Conservation (phyloP, 2,329 filamentous ascomycete species). For the Truncatella angustata region DNA sequence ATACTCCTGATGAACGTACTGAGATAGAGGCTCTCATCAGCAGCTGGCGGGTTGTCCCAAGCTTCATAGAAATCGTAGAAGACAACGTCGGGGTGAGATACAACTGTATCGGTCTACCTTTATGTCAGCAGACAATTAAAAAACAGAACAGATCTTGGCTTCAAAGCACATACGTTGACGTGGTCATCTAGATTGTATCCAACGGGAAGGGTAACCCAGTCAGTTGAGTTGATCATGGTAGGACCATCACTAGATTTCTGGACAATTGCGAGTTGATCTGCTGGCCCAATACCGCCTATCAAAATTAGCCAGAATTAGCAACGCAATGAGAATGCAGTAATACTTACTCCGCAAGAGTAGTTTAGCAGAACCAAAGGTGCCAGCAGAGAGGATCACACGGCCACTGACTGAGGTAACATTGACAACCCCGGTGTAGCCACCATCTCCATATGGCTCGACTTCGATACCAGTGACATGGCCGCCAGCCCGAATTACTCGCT, state of each 20-base stretch:
- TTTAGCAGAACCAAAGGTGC: conserved; percentile 68
- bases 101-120: conserved; percentile 41
- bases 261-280: conserved; percentile 56
- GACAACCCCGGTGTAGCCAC: conserved; percentile 58
- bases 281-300: conserved; percentile 61
- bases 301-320: neutral
- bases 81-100: conserved; percentile 43
- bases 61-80: conserved; percentile 68
- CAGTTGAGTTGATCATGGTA: conserved; percentile 46
- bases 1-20: conserved; percentile 25
- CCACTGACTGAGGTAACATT: conserved; percentile 59
- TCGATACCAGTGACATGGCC: conserved; percentile 65
- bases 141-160: neutral
- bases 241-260: conserved; percentile 47
- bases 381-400: conserved; percentile 66
- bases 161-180: conserved; percentile 33
- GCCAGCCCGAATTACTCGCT: conserved; percentile 61
- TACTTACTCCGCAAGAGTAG: conserved; percentile 60
- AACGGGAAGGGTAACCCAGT: conserved; percentile 60
- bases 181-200: conserved; percentile 60
- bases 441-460: conserved; percentile 52
- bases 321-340: conserved; percentile 46
- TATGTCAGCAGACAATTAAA: conserved; percentile 9
- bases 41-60: conserved; percentile 46
- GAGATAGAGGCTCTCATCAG: conserved; percentile 44